Conservation (phyloP, 768 basidiomycete genomes). For the Lactarius hengduanensis region DNA sequence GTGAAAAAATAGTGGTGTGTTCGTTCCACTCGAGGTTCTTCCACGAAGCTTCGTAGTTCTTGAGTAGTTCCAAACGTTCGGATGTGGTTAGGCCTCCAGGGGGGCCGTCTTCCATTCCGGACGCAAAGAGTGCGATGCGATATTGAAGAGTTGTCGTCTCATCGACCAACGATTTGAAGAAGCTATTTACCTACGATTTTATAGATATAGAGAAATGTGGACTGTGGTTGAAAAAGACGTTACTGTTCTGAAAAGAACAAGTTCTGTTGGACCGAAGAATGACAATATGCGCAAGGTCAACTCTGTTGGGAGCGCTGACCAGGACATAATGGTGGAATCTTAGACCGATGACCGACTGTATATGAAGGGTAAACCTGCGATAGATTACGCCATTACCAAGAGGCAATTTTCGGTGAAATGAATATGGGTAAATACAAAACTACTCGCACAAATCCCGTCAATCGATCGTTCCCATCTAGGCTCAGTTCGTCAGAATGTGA, state of each 20-base stretch:
- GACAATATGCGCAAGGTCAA: constrained; percentile 17
- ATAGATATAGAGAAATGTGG: not conserved
- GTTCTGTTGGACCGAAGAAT: not conserved
- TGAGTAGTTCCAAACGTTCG: constrained; percentile 19
- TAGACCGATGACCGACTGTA: too few relatives aligned
- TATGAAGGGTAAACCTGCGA: too few relatives aligned
- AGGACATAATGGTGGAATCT: not conserved
- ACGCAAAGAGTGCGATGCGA: constrained; percentile 15
- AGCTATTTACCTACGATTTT: constrained; percentile 15
- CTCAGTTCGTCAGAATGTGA: constrained; percentile 19
- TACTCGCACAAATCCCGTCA: constrained; percentile 15
- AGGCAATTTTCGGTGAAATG: not conserved
- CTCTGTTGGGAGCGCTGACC: constrained; percentile 15
- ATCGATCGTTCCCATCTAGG: constrained; percentile 1
- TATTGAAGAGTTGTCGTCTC: constrained; percentile 19
- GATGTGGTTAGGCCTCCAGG: not conserved
- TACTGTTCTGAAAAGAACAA: constrained; percentile 21
- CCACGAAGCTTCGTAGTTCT: constrained; percentile 22
- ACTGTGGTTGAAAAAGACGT: not conserved
- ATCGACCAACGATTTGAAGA: constrained; percentile 20
- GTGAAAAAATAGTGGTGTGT: not conserved
- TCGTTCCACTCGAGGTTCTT: constrained; percentile 18
- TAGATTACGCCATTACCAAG: not conserved
- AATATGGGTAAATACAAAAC: not conserved
- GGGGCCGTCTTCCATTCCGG: constrained; percentile 24